Base-by-base conservation (phyloP, 2,329 filamentous ascomycete species). In the Beauveria bassiana region DNA sequence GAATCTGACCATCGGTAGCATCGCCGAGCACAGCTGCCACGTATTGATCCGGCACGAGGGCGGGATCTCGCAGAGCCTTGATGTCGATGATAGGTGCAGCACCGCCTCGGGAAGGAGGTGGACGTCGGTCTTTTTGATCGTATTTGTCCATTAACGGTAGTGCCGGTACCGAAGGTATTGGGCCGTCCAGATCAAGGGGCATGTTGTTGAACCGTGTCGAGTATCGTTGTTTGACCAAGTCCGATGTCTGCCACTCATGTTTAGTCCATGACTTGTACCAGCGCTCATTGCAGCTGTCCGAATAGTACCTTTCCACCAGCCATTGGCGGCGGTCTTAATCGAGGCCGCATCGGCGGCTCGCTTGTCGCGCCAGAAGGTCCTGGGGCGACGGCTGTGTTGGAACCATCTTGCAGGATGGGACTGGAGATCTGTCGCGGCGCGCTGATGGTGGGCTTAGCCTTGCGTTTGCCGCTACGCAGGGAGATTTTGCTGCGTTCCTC, bases 171-270 rank as follows among this genome's bases (percentile, higher is more conserved):
- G 90, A 84, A 20, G 91, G 84, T n/a, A 84, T 85, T 61, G 83
- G 85, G 66, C 82, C 79, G 68, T 88, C 84, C 71, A 86, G 89
- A 68, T 90, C 86, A 63, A 85, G 78, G 1, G 89, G 89, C 1
- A 88, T 74, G 66, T 90, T 86, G 68, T 92, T 93, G 74, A 97
- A 96, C 64, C 93, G 87, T 47, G 93, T 93, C 45, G 95, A 98
- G 75, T 98, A 99, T 68, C 95, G 83, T 68, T 92, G 85, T 78
- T 98, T 98, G 63, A 99, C 93, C 59, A 98, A 80, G 73, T 99
- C 93, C 26, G 84, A 84, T 1, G 85, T 87, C 84, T 86, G 73
- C 4, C 24, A 49, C 24, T 10, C 14, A 18, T 55, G 52, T 63
- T 63, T 42, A 65, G 59, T 28, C 64, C 26, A 31, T 62, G 47